These are phyloP conservation scores for Ceratobasidium sp. DNA, from an alignment of 1,284 basidiomycete genomes.

Conservation along the genomic window DNA sequence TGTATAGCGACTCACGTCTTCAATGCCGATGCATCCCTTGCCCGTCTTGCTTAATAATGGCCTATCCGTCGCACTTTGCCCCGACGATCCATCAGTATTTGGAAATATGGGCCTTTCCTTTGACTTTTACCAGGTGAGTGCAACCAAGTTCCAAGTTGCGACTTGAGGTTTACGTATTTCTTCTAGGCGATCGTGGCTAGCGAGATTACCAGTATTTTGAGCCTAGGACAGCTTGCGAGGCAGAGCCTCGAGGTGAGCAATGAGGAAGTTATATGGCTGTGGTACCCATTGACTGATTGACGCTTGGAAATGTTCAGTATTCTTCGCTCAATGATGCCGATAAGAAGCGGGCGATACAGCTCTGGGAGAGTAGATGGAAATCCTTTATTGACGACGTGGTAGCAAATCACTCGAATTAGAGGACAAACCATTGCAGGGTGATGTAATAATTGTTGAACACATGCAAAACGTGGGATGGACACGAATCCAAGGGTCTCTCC, in stretches of 20 bases:
- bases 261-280: too few relatives aligned
- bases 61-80: constrained; percentile 53
- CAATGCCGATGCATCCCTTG: constrained; percentile 51
- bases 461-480: too few relatives aligned
- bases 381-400: constrained; percentile 16
- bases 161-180: background rate
- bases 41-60: constrained; percentile 53
- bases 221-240: constrained; percentile 70
- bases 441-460: background rate
- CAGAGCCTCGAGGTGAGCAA: constrained; percentile 71
- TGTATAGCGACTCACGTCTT: constrained; percentile 49
- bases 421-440: background rate
- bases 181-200: constrained; percentile 49
- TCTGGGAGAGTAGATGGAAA: constrained; percentile 33
- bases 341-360: constrained; percentile 14
- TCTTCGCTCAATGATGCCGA: constrained; percentile 4
- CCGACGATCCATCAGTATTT: constrained; percentile 57
- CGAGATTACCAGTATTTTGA: constrained; percentile 61
- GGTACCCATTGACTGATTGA: background rate
- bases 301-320: background rate
- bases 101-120: constrained; percentile 54
- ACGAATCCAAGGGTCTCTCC: too few relatives aligned
- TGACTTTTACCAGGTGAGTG: constrained; percentile 52
- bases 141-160: background rate
- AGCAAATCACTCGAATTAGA: background rate